Evolutionary conservation across 2,329 filamentous ascomycete genomes (phyloP).

Genomic region (Xylariaceae sp.): DNA sequence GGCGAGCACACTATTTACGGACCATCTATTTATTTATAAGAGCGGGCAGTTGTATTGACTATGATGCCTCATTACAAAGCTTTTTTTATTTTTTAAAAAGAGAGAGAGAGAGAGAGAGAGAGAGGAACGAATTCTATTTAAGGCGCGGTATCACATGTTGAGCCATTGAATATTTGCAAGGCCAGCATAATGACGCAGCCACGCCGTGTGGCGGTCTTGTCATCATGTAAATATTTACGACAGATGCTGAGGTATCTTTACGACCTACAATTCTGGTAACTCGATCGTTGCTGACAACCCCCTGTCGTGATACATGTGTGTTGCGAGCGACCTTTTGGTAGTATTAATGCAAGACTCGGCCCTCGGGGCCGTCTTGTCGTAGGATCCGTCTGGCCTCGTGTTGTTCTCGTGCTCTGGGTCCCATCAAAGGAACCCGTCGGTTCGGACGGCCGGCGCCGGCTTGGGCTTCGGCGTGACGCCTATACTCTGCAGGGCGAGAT

Average conservation of each 20-base stretch:
- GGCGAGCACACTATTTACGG: not conserved
- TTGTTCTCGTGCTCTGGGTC: not conserved
- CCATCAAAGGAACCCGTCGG: constrained; percentile 29
- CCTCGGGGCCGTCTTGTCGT: not conserved
- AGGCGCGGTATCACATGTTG: no score
- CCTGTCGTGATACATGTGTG: not conserved
- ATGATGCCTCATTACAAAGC: not conserved
- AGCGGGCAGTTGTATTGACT: not conserved
- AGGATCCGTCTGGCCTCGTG: not conserved
- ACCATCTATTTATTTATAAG: no score
- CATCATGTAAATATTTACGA: not conserved
- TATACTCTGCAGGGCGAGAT: constrained; percentile 38
- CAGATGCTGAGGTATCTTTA: not conserved
- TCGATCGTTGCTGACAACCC: not conserved
- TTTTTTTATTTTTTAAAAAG: no score
- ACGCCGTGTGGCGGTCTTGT: not conserved
- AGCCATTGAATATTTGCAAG: no score
- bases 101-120: no score
- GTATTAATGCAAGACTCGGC: not conserved
- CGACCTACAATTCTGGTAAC: not conserved
- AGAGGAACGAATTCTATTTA: no score
- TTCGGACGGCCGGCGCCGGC: constrained; percentile 27
- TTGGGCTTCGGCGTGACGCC: constrained; percentile 48
- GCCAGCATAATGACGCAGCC: not conserved
- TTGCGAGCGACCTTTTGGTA: not conserved